Base-by-base conservation (phyloP, 2,329 filamentous ascomycete genomes). In the Ramichloridium luteum region DNA sequence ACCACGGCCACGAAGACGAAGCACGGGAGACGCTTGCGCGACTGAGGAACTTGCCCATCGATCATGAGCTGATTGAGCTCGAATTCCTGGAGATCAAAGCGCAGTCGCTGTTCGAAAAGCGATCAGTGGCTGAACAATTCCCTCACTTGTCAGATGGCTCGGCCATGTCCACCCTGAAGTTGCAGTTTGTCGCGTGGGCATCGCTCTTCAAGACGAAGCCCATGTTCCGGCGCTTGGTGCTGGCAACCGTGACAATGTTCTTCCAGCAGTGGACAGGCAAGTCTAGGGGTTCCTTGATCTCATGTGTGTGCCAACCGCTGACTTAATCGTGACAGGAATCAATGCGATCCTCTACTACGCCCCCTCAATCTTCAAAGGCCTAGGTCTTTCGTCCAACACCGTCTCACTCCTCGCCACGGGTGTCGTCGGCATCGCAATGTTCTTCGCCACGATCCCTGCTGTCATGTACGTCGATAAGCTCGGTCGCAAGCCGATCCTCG, bases 31-130 rank as follows among this genome's bases (percentile, higher is more conserved):
- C 75, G 1, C 64, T 88, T 1, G 71, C 78, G 0, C 62, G 52
- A 30, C 70, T 88, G 3, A 73, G 82, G 14, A 66, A 64, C 4
- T 65, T 82, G 0, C 53, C 70, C 0, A 49, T 59, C 11, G 68
- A 78, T 40, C 68, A 84, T 47, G 74, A 81, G 35, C 65, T 82
- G 0, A 70, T 86, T 22, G 69, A 78, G 41, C 64, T 84, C 1
- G 82, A 88, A 47, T 84, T 79, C 49, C 68, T 84, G n/a, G 81
- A 88, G 51, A 86, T 88, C 58, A 81, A 82, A 53, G 79, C 80
- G 0, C 77, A 84, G 52, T 77, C 74, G 0, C 54, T 80, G 12
- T 90, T 88, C 43, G 80, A 88, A 56, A 81, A 85, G 57, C 70
- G 74, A 18, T 73, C 72, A 1, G 64, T 77, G 6, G 68, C 70